These are phyloP conservation scores for Neltuma alba DNA, from an alignment of 306 rosid genomes.

Conservation along the genomic window DNA sequence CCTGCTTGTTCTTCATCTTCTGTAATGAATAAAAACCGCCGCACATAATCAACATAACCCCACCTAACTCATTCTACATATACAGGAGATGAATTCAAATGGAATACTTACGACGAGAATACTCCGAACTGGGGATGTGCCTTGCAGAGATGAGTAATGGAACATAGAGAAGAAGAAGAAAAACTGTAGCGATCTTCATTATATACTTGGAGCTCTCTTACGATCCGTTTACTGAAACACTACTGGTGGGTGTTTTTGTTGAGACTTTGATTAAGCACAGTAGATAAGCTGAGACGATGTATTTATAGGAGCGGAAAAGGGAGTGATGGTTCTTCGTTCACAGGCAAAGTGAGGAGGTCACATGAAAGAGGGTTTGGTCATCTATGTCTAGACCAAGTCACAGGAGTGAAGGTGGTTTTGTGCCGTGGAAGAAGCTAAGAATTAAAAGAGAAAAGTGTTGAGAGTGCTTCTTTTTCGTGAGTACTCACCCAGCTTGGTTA, in stretches of 20 bases:
- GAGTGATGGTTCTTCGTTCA: constrained; percentile 32
- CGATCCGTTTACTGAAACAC: background rate
- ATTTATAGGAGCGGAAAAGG: constrained; percentile 14
- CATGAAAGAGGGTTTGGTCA: constrained; percentile 56
- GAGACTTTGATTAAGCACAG: background rate
- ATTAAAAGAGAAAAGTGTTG: constrained; percentile 41
- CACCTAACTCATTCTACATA: background rate
- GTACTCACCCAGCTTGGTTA: background rate
- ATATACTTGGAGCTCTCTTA: background rate
- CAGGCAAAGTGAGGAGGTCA: constrained; percentile 61
- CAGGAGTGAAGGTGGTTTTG: constrained; percentile 47
- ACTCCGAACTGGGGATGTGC: constrained; percentile 42
- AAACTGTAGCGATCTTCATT: constrained; percentile 43
- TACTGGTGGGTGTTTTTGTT: background rate
- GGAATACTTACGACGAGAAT: constrained; percentile 50
- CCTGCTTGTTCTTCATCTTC: background rate
- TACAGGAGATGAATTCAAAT: background rate
- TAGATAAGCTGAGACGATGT: background rate
- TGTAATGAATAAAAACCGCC: background rate
- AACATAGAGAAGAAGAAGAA: constrained; percentile 38
- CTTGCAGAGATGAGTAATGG: constrained; percentile 53
- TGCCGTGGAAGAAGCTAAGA: constrained; percentile 39
- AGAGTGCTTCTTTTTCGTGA: constrained; percentile 67
- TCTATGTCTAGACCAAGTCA: constrained; percentile 30
- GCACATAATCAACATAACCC: background rate